Evolutionary conservation across 1,284 basidiomycete species (phyloP).

Genomic region (Tetrapyrgos nigripes): DNA sequence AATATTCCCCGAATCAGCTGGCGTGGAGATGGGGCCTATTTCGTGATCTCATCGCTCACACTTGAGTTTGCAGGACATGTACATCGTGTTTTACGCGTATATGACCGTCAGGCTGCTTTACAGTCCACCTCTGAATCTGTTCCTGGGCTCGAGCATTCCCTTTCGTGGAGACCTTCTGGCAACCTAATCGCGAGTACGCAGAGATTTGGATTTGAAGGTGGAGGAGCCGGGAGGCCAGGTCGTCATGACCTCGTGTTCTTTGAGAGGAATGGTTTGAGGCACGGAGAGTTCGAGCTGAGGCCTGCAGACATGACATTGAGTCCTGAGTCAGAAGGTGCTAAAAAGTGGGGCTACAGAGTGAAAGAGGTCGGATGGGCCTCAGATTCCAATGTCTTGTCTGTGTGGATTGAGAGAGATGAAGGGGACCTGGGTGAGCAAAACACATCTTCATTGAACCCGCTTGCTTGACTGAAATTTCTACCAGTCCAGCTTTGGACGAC

Average conservation of each 20-base stretch:
- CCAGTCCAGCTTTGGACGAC: constrained; percentile 94
- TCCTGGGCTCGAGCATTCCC: constrained; percentile 79
- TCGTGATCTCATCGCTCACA: constrained; percentile 81
- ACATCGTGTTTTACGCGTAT: constrained; percentile 77
- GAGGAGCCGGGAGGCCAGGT: constrained; percentile 70
- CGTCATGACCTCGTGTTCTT: constrained; percentile 94
- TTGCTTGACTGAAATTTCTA: not conserved
- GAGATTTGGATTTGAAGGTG: constrained; percentile 75
- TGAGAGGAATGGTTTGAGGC: constrained; percentile 92
- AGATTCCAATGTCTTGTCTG: constrained; percentile 85
- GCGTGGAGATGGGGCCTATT: constrained; percentile 92
- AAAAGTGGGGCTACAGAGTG: constrained; percentile 71
- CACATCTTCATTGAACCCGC: constrained; percentile 7
- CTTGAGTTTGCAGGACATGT: constrained; percentile 28
- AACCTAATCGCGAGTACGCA: constrained; percentile 87
- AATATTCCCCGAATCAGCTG: constrained; percentile 81
- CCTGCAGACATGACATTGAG: constrained; percentile 36
- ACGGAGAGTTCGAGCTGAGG: constrained; percentile 86
- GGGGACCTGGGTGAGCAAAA: constrained; percentile 69
- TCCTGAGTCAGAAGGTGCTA: constrained; percentile 28
- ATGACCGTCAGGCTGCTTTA: constrained; percentile 79
- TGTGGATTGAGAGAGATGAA: constrained; percentile 81
- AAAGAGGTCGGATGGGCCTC: constrained; percentile 87
- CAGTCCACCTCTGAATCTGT: constrained; percentile 89
- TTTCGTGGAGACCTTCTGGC: constrained; percentile 92